These are phyloP conservation scores for Nitzschia sp. DNA, from an alignment of 108 stramenopile genomes.

Conservation along the genomic window DNA sequence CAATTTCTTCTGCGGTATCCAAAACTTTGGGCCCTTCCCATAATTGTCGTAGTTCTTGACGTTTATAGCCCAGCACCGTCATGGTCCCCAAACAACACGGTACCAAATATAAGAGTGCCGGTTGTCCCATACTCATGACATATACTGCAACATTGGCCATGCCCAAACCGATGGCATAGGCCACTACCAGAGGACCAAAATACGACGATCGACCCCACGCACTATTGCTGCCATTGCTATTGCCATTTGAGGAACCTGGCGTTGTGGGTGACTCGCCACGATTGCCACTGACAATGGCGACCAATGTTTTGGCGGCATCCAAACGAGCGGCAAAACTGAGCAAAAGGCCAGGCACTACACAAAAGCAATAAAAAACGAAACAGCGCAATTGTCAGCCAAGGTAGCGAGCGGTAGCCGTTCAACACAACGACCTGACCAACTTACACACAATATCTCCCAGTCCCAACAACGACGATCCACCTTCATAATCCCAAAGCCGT, in stretches of 20 bases:
- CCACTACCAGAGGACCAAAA: slow-evolving; percentile 75
- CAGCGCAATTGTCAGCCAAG: not conserved
- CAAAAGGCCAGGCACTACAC: slow-evolving; percentile 76
- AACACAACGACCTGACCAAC: not conserved
- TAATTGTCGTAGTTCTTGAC: slow-evolving; percentile 66
- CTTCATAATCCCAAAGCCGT: slow-evolving; percentile 73
- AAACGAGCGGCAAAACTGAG: slow-evolving; percentile 77
- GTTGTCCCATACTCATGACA: slow-evolving; percentile 86
- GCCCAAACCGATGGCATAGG: slow-evolving; percentile 85
- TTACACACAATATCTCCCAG: slow-evolving; percentile 86
- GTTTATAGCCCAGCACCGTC: slow-evolving; percentile 52
- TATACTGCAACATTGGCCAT: slow-evolving; percentile 91
- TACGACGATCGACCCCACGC: slow-evolving; percentile 42
- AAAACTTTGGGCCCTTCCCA: slow-evolving; percentile 80
- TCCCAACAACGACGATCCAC: slow-evolving; percentile 86
- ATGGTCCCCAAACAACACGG: slow-evolving; percentile 89
- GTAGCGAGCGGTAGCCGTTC: not conserved
- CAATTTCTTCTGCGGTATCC: slow-evolving; percentile 52
- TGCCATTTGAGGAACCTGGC: not conserved
- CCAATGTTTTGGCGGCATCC: slow-evolving; percentile 69
- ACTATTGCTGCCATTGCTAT: not conserved
- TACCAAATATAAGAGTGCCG: slow-evolving; percentile 91
- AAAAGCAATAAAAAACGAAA: slow-evolving; percentile 20
- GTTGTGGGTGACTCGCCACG: not conserved
- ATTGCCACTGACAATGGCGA: slow-evolving; percentile 17